Base-by-base conservation (phyloP, 2,329 filamentous ascomycete species). In the Trichoderma guizhouense region DNA sequence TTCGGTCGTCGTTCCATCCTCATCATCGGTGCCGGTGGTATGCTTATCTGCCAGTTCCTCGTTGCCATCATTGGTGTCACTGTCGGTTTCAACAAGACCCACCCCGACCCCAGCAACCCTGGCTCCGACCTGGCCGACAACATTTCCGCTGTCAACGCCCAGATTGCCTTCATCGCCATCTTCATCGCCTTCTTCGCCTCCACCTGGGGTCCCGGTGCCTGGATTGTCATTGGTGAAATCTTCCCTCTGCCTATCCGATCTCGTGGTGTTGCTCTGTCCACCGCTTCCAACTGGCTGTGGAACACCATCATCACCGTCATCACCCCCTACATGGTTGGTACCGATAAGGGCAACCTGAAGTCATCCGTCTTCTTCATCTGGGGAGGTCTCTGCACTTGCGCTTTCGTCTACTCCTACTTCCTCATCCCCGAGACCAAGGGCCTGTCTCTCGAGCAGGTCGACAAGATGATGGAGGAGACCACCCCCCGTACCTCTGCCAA, bases 161-260 rank as follows among this genome's bases (percentile, higher is more conserved):
- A 95, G 86, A 94, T 97, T 75, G 89, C 93, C 73, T 96, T 97
- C 85, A 96, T 96, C 79, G 92, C 91, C 84, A 91, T 97, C 85
- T 96, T 94, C 87, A 95, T 97, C 86, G 94, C 93, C 88, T 95
- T 92, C 87, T 97, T 97, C 81, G 94, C 94, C 73, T 90, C 88
- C 72, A 97, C 94, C 74, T 97, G 93, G 94, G 94, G 94, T 68
- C 93, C 93, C 7, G 91, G 90, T 64, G 88, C 92, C 68, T 94
- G 92, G 92, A 89, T 92, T 69, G 88, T 97, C 76, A 95, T 96
- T 78, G 94, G 94, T 80, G 94, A 97, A 85, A 92, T 96, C 82
- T 97, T 92, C 89, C 93, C 94, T 72, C 89, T 97, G 69, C 93
- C 93, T 73, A 95, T 97, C 83, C 92, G 94, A 78, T 92, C 94